A percentile compares a stretch with the other conserved stretches of the same genome.
phyloP scores from a whole-genome alignment of 192 early-diverging fungal genomes.

The Linnemannia elongata region DNA sequence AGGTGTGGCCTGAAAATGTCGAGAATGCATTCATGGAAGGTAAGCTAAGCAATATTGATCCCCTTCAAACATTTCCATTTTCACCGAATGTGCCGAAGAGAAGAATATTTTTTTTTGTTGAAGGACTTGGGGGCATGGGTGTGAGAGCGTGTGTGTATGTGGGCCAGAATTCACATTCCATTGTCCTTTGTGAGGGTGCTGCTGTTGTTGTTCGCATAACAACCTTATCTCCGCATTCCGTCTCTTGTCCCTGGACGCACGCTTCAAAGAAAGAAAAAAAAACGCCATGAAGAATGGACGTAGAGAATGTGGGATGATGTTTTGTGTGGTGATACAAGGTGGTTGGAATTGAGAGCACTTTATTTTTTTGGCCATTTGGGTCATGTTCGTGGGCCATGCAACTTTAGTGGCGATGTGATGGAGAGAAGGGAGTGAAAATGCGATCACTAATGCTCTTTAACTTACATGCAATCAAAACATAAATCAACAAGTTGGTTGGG shows the following conservation, averaged over 20 bases:
- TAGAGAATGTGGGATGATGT: constrained; percentile 32
- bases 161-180: not conserved
- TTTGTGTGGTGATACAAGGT: not conserved
- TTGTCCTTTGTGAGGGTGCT: not conserved
- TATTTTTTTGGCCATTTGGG: not conserved
- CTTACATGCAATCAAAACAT: no score
- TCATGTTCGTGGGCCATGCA: not conserved
- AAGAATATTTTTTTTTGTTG: no score
- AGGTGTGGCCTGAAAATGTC: constrained; percentile 74
- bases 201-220: not conserved
- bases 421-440: no score
- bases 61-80: not conserved
- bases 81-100: no score
- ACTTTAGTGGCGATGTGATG: not conserved
- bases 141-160: not conserved
- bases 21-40: constrained; percentile 74
- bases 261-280: not conserved
- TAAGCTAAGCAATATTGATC: constrained; percentile 28
- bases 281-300: not conserved
- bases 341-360: not conserved
- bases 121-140: not conserved
- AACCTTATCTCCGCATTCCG: constrained; percentile 41
- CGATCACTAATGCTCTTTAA: no score
- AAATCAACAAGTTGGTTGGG: no score
- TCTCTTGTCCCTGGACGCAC: constrained; percentile 3